phyloP scores from a whole-genome alignment of 768 basidiomycete species.

The Suillus subluteus region DNA sequence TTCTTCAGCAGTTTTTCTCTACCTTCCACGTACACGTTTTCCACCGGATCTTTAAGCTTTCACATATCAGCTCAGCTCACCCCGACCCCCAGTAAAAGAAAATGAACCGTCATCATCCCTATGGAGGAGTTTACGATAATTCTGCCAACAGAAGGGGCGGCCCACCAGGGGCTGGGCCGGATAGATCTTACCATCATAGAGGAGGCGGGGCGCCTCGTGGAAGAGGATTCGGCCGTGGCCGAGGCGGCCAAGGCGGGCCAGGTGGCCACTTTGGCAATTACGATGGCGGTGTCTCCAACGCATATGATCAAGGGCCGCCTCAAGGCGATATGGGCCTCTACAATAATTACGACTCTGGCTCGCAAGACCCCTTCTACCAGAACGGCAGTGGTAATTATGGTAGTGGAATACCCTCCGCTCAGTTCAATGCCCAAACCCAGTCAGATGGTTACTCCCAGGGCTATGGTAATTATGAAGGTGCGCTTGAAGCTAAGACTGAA shows the following conservation, averaged over 20 bases:
- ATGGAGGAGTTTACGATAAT: slow-evolving; percentile 63
- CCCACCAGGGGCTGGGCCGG: slow-evolving; percentile 68
- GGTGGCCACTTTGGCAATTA: slow-evolving; percentile 53
- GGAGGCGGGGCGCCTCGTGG: slow-evolving; percentile 52
- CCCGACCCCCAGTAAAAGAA: slow-evolving; percentile 18
- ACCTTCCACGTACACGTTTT: slow-evolving; percentile 5
- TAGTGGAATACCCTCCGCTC: slow-evolving; percentile 50
- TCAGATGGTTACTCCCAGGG: slow-evolving; percentile 58
- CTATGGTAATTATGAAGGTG: slow-evolving; percentile 80
- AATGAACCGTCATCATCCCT: slow-evolving; percentile 94
- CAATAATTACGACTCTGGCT: slow-evolving; percentile 66
- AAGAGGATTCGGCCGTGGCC: slow-evolving; percentile 55
- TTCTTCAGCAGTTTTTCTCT: slow-evolving; percentile 8
- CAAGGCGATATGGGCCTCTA: slow-evolving; percentile 67
- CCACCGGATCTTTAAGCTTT: slow-evolving; percentile 11
- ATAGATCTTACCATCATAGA: slow-evolving; percentile 69
- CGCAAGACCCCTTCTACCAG: slow-evolving; percentile 70
- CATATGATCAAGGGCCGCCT: slow-evolving; percentile 68
- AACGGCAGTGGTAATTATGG: slow-evolving; percentile 64
- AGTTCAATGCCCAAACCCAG: slow-evolving; percentile 51
- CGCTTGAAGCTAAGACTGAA: slow-evolving; percentile 77
- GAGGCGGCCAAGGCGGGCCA: slow-evolving; percentile 38
- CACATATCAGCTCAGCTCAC: slow-evolving; percentile 8
- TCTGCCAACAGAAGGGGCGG: slow-evolving; percentile 64
- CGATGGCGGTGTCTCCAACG: slow-evolving; percentile 53